These are phyloP conservation scores for Bocquillonia castaneifolia DNA, from an alignment of 441 rosid species.

Conservation along the genomic window DNA sequence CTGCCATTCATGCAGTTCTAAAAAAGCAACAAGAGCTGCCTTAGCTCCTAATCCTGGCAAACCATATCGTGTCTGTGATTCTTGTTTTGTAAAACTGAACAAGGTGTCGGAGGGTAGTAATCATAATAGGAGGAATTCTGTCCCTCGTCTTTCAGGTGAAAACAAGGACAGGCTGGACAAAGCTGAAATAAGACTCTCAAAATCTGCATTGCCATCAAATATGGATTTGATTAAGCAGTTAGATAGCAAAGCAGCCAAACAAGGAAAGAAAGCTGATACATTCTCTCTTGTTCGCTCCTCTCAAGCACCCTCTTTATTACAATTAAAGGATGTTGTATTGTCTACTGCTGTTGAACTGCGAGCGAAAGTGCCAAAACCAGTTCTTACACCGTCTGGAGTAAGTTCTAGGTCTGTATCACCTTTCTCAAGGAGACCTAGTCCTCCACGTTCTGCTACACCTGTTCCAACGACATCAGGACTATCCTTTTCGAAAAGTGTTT, in stretches of 20 bases:
- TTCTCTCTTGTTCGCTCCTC: conserved; percentile 70
- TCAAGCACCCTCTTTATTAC: conserved; percentile 72
- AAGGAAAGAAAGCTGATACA: conserved; percentile 73
- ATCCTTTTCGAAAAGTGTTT: conserved; percentile 67
- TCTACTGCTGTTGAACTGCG: conserved; percentile 60
- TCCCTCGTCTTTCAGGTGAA: conserved; percentile 93
- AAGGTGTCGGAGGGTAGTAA: conserved; percentile 65
- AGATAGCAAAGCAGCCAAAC: conserved; percentile 92
- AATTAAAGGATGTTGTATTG: conserved; percentile 76
- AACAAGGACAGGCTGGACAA: conserved; percentile 87
- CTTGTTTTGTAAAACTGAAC: conserved; percentile 73
- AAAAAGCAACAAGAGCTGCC: conserved; percentile 80
- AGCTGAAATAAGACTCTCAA: conserved; percentile 73
- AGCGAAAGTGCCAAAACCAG: conserved; percentile 66
- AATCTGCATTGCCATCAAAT: conserved; percentile 64
- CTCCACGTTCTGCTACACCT: conserved; percentile 94
- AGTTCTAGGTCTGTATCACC: conserved; percentile 97
- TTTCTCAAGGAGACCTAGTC: conserved; percentile 91
- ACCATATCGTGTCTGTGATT: conserved; percentile 88
- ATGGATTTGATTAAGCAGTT: conserved; percentile 89
- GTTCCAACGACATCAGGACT: conserved; percentile 81
- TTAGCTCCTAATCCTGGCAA: conserved; percentile 84
- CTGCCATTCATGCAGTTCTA: conserved; percentile 94
- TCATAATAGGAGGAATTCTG: conserved; percentile 48
- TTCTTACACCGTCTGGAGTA: conserved; percentile 68